Percentiles rank a stretch among this genome's conserved stretches.
Evolutionary conservation across 2,329 filamentous ascomycete genomes (phyloP).

Genomic region (Colletotrichum camelliae): DNA sequence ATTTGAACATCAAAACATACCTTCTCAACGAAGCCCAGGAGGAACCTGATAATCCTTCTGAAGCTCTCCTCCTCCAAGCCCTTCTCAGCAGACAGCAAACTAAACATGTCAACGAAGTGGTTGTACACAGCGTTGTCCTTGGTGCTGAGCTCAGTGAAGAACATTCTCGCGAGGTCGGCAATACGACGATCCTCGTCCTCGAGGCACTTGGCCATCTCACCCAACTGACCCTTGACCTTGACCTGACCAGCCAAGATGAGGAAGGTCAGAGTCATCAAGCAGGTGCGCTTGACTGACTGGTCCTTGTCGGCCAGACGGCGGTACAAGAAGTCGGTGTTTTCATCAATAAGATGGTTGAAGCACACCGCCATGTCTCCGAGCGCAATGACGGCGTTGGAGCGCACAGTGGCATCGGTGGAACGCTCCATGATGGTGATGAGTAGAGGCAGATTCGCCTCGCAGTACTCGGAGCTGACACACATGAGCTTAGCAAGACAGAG

Average conservation of each 20-base stretch:
- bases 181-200: slow-evolving; percentile 96
- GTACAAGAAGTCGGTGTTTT: slow-evolving; percentile 98
- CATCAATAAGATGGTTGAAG: slow-evolving; percentile 99
- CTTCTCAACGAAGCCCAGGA: slow-evolving; percentile 97
- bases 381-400: slow-evolving; percentile 95
- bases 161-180: slow-evolving; percentile 93
- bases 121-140: slow-evolving; percentile 99
- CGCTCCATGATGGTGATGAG: slow-evolving; percentile 98
- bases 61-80: slow-evolving; percentile 85
- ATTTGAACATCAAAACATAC: slow-evolving; percentile 51
- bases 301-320: slow-evolving; percentile 89
- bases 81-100: slow-evolving; percentile 82
- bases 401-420: slow-evolving; percentile 88
- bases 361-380: slow-evolving; percentile 99
- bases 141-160: slow-evolving; percentile 95
- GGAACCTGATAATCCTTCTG: slow-evolving; percentile 85
- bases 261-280: slow-evolving; percentile 98
- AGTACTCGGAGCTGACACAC: slow-evolving; percentile 97
- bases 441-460: slow-evolving; percentile 88
- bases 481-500: slow-evolving; percentile 97
- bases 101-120: slow-evolving; percentile 99
- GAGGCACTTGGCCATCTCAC: slow-evolving; percentile 98
- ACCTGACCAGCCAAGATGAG: slow-evolving; percentile 96
- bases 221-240: slow-evolving; percentile 98
- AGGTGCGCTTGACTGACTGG: slow-evolving; percentile 92